Percentiles rank a stretch among this genome's conserved stretches.
These are phyloP conservation scores for Phylloporus arenicola DNA, from an alignment of 768 basidiomycete genomes.

Conservation along the genomic window DNA sequence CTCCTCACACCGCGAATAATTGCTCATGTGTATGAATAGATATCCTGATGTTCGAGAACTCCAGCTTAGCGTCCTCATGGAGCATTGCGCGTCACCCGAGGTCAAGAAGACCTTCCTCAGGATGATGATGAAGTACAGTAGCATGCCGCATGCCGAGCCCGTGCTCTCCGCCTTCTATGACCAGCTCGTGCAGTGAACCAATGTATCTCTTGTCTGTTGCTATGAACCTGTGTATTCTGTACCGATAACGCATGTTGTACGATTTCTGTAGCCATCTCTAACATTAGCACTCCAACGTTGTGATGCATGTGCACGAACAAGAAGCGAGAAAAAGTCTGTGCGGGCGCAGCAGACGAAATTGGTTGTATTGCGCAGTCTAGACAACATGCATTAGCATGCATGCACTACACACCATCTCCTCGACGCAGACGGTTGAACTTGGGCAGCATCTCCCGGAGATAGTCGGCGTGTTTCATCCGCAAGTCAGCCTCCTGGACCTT, in stretches of 20 bases:
- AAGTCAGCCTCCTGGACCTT: constrained; percentile 79
- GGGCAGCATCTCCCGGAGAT: constrained; percentile 85
- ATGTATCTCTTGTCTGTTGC: neutral
- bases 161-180: constrained; percentile 16
- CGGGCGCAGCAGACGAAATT: neutral
- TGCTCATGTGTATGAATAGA: constrained; percentile 6
- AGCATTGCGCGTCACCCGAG: neutral
- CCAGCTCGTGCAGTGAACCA: neutral
- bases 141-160: constrained; percentile 1
- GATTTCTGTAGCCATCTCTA: neutral
- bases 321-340: neutral
- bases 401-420: constrained; percentile 46
- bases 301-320: neutral
- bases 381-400: neutral
- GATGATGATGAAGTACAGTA: neutral
- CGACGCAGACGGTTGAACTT: constrained; percentile 77
- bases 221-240: neutral
- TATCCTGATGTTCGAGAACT: constrained; percentile 4
- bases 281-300: neutral
- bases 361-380: neutral
- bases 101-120: constrained; percentile 1
- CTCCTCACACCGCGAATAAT: neutral
- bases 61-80: constrained; percentile 1
- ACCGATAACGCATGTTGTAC: neutral
- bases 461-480: constrained; percentile 84